A percentile compares a stretch with the other conserved stretches of the same genome.
phyloP scores from a whole-genome alignment of 345 rosid species.

The Pistacia integerrima region DNA sequence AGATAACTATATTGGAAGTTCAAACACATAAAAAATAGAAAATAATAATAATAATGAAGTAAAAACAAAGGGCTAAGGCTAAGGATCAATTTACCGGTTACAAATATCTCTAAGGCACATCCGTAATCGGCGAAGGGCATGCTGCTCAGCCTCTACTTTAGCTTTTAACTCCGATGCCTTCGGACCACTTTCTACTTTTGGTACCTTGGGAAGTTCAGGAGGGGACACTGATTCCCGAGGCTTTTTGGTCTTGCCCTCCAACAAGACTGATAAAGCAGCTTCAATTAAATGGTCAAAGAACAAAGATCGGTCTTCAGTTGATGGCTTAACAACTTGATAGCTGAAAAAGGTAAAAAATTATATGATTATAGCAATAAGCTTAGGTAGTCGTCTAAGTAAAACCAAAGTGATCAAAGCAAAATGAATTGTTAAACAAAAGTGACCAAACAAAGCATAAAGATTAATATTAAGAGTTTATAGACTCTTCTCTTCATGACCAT shows the following conservation, averaged over 20 bases:
- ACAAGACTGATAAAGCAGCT: constrained; percentile 85
- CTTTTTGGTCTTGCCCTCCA: constrained; percentile 52
- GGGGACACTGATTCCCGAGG: constrained; percentile 44
- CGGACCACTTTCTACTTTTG: constrained; percentile 79
- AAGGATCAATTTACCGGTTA: constrained; percentile 61
- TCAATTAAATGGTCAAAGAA: constrained; percentile 77
- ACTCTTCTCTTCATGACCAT: too few relatives aligned
- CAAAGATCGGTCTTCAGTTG: constrained; percentile 73
- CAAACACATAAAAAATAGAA: neutral
- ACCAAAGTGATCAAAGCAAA: neutral
- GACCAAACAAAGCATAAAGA: neutral
- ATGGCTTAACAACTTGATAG: constrained; percentile 75
- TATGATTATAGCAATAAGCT: constrained; percentile 21
- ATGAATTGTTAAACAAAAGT: neutral
- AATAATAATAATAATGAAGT: neutral
- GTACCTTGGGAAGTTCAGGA: constrained; percentile 85
- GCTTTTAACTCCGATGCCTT: constrained; percentile 93
- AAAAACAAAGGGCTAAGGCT: neutral
- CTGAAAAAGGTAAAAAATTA: constrained; percentile 48
- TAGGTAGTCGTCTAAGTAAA: neutral
- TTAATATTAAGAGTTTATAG: too few relatives aligned
- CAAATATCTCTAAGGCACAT: constrained; percentile 99
- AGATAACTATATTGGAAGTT: neutral
- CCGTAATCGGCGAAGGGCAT: constrained; percentile 93
- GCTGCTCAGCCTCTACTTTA: constrained; percentile 97